Evolutionary conservation across 139 green algal species (phyloP), one percentile per base, ranked within the genome.

Genomic region (Chlamydomonas sp.): DNA sequence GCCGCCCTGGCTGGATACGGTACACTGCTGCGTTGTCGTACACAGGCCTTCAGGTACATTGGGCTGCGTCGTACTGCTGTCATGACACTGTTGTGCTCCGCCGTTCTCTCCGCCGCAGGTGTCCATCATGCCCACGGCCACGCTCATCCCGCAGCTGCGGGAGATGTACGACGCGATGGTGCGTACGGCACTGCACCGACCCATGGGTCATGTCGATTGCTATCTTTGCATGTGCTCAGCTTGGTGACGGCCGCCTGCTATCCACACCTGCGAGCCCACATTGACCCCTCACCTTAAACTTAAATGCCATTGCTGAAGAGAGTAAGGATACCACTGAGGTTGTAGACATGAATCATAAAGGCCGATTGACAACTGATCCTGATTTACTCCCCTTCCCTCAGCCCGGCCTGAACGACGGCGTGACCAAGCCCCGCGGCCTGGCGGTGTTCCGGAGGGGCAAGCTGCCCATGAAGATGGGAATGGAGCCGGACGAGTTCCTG

Each of bases 381-480:
- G 31, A 49, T 49, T 49, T 49, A 49, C 31, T 49, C 31, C 80
- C 31, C 10, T 80, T 1, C 9, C 72, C 63, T 61, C 71, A 72
- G 85, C 20, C n/a, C 57, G 85, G 74, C 71, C 49, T 80, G 18
- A 93, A 89, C 73, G 57, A 58, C 10, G 79, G 69, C 15, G 83
- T 90, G 10, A 66, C 58, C 76, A 79, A 71, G 59, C 92, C 91
- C 0, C 58, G 85, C 8, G 92, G 92, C 20, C 59, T 95, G 66
- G 90, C 92, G 1, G 92, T 95, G 68, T 93, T 95, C 88, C 84
- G 92, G 61, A 63, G 88, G 1, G 90, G 90, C 78, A 93, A 93
- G 88, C 90, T 95, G 77, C 87, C 90, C 3, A 86, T 95, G 89
- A 82, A 88, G 1, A 78, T 90, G 4, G 92, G 92, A 20, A 95